A percentile compares a stretch with the other conserved stretches of the same genome.
phyloP scores from a whole-genome alignment of 179 eudicot genomes.

The Spinacia oleracea region DNA sequence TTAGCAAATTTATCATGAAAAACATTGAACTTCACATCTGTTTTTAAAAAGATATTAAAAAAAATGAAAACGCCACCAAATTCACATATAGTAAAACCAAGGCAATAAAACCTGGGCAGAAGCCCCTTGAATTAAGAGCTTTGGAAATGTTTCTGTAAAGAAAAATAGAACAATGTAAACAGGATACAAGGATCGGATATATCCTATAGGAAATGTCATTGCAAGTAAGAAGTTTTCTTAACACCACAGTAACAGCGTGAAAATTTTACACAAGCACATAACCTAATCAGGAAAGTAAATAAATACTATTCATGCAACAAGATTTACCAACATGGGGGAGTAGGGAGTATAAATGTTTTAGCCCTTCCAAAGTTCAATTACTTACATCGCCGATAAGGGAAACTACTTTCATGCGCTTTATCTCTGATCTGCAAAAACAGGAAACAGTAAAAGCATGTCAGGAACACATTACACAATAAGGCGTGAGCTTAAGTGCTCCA shows the following conservation, averaged over 20 bases:
- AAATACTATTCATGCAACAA: background rate
- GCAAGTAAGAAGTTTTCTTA: background rate
- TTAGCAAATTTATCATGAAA: background rate
- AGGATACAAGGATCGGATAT: background rate
- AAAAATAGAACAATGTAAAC: background rate
- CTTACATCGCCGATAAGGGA: slow-evolving; percentile 30
- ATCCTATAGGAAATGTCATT: background rate
- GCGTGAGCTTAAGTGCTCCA: background rate
- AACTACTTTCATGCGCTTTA: slow-evolving; percentile 22
- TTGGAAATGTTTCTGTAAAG: background rate
- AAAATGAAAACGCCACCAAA: background rate
- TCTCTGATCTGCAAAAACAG: slow-evolving; percentile 22
- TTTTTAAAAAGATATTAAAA: background rate
- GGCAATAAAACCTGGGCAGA: background rate
- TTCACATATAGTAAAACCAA: background rate
- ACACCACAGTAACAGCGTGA: background rate
- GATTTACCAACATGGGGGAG: background rate
- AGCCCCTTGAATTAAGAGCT: background rate
- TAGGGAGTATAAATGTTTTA: background rate
- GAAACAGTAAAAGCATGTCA: slow-evolving; percentile 8
- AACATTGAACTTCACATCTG: background rate
- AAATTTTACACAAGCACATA: background rate
- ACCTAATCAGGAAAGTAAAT: background rate
- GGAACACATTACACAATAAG: background rate
- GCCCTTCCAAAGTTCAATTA: background rate